Base-by-base conservation (phyloP, 2,329 filamentous ascomycete genomes). In the Huntiella moniliformis region DNA sequence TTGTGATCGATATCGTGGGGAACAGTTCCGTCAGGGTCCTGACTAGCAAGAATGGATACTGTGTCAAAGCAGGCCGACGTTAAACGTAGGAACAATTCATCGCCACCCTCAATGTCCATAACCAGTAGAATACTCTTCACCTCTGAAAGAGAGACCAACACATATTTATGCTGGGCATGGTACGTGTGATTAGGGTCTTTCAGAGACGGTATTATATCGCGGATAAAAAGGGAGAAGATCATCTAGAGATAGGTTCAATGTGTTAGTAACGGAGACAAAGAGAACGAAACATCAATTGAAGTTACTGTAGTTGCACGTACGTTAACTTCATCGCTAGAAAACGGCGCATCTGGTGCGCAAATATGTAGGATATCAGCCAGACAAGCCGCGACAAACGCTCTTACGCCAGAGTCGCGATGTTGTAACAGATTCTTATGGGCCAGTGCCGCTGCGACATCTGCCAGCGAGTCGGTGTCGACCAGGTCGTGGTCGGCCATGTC, bases 51-150 rank as follows among this genome's bases (percentile, higher is more conserved):
- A 1, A 77, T 77, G 0, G 86, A 87, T 38, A 95, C 75, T 33
- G 91, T 85, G 59, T 98, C 92, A 60, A 98, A 98, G 55, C 88
- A 86, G 42, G 74, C 77, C 18, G 79, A 82, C 61, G 96, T 98
- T 3, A 98, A 71, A 40, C 81, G 74, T 6, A 84, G 66, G 18
- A 92, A 76, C 38, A 96, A 71, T 28, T 76, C 73, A 48, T 94
- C 85, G 44, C 83, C 74, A 47, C 82, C 79, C 18, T 86, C 79
- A 35, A 96, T 74, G 55, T 98, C 91, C 51, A 83, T 82, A 53
- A 98, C 73, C 36, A 98, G 74, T 6, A 96, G 74, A 37, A 98
- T 84, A 63, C 86, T 95, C 68, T 96, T 94, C 54, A 94, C 82
- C 54, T 93, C 85, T 47, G 85, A 79, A 28, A 98, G 72, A 13